phyloP scores from a whole-genome alignment of 140 eudicot genomes.

The Anethum foeniculum region DNA sequence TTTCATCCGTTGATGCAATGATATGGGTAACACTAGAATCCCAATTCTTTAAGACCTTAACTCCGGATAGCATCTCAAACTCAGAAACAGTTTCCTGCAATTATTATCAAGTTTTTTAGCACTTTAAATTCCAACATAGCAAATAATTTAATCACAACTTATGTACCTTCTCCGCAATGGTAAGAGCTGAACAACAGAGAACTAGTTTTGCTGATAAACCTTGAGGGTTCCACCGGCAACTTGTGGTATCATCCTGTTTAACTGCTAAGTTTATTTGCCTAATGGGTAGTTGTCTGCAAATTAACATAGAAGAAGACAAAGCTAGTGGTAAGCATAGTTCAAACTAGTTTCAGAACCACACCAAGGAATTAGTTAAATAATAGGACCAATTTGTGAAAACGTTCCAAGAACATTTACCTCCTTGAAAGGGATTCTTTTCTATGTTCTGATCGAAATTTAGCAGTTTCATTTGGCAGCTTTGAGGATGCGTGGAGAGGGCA shows the following conservation, averaged over 20 bases:
- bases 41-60: conserved; percentile 59
- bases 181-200: conserved; percentile 84
- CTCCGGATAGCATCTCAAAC: conserved; percentile 65
- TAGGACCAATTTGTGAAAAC: not conserved
- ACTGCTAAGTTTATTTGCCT: conserved; percentile 32
- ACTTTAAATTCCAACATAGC: not conserved
- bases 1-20: conserved; percentile 78
- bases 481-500: conserved; percentile 78
- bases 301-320: not conserved
- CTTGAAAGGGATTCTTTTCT: conserved; percentile 33
- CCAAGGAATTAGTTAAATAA: not conserved
- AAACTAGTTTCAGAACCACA: not conserved
- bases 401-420: conserved; percentile 26
- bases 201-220: conserved; percentile 49
- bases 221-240: conserved; percentile 37
- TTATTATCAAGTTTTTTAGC: conserved; percentile 17
- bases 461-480: conserved; percentile 54
- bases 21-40: conserved; percentile 78
- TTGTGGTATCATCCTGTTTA: conserved; percentile 14
- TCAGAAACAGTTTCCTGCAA: conserved; percentile 53
- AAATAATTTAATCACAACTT: conserved; percentile 4
- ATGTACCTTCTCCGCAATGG: conserved; percentile 54
- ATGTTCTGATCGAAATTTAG: conserved; percentile 29
- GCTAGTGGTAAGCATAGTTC: not conserved
- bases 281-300: conserved; percentile 28